phyloP scores from a whole-genome alignment of 352 stramenopile species.

The Phytophthora lateralis region DNA sequence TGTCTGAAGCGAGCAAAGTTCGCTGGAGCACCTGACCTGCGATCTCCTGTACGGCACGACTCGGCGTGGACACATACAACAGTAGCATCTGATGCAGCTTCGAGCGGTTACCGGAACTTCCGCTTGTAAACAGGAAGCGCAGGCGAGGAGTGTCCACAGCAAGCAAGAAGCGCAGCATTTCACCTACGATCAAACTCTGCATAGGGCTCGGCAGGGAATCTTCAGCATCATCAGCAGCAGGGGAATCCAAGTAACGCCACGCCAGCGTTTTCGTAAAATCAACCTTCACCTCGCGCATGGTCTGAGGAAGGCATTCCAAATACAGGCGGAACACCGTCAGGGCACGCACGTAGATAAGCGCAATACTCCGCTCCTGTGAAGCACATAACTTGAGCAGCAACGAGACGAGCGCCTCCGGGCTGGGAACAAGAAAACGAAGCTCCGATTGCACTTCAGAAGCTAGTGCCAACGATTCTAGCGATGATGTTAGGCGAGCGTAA shows the following conservation, averaged over 20 bases:
- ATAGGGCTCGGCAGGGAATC: conserved; percentile 31
- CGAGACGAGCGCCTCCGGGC: conserved; percentile 77
- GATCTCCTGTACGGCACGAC: conserved; percentile 44
- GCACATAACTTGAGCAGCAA: conserved; percentile 78
- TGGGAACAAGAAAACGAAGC: conserved; percentile 74
- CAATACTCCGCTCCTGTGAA: conserved; percentile 38
- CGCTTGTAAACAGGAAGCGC: conserved; percentile 50
- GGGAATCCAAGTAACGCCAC: conserved; percentile 55
- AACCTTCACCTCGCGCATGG: conserved; percentile 83
- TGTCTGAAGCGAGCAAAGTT: conserved; percentile 53
- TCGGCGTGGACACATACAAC: conserved; percentile 53
- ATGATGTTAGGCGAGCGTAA: conserved; percentile 46
- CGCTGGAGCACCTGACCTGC: conserved; percentile 55
- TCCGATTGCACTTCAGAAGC: conserved; percentile 60
- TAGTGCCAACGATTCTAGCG: conserved; percentile 24
- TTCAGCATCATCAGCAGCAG: not conserved
- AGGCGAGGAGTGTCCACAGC: conserved; percentile 63
- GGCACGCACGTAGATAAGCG: conserved; percentile 75
- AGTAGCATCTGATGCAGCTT: conserved; percentile 76
- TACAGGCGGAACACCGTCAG: conserved; percentile 82
- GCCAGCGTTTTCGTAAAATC: conserved; percentile 85
- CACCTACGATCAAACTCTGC: conserved; percentile 62
- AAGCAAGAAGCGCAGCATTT: conserved; percentile 75
- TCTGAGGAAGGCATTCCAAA: conserved; percentile 68
- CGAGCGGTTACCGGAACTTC: conserved; percentile 29